These are phyloP conservation scores for Brassica rapa DNA, from an alignment of 345 rosid species.

Conservation along the genomic window DNA sequence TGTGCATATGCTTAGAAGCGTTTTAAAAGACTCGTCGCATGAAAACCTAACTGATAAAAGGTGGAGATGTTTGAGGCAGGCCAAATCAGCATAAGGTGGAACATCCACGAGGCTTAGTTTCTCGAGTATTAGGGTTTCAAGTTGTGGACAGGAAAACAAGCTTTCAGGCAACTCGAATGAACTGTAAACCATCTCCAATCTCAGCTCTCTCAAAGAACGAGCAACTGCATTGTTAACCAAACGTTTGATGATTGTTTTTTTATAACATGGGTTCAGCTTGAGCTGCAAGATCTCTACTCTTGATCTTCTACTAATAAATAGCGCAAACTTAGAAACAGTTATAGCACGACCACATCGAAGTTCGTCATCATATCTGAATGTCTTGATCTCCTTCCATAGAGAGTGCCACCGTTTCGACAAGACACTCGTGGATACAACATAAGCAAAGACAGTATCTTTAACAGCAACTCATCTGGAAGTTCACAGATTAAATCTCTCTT, in stretches of 20 bases:
- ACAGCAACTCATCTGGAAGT: slow-evolving; percentile 4
- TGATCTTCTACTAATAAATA: neutral
- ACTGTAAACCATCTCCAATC: neutral
- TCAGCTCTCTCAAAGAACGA: slow-evolving; percentile 18
- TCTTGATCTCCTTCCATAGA: neutral
- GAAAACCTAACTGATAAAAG: slow-evolving; percentile 7
- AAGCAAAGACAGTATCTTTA: neutral
- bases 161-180: neutral
- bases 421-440: neutral
- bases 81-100: neutral
- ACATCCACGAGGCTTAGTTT: neutral
- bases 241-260: neutral
- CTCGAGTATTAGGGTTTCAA: slow-evolving; percentile 2
- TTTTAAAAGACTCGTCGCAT: neutral
- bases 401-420: slow-evolving; percentile 12
- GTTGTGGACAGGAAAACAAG: neutral
- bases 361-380: neutral
- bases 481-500: neutral
- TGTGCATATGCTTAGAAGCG: neutral
- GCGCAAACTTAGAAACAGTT: neutral
- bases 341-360: neutral
- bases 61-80: slow-evolving; percentile 15
- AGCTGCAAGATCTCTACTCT: neutral
- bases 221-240: neutral
- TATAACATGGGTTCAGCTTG: neutral